These are phyloP conservation scores for Cryphonectria parasitica DNA, from an alignment of 2,329 filamentous ascomycete genomes.

Conservation along the genomic window DNA sequence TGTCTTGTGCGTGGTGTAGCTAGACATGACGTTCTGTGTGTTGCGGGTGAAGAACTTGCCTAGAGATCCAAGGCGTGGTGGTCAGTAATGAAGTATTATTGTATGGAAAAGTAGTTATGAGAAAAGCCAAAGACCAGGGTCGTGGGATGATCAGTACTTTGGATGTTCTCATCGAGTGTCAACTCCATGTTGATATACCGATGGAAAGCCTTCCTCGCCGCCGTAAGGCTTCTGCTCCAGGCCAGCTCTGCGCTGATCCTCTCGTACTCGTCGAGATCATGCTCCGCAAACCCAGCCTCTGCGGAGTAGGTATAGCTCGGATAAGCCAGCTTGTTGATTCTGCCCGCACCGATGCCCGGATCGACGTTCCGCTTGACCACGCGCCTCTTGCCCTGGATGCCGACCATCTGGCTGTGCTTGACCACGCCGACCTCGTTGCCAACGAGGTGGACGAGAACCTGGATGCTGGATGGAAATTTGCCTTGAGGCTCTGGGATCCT, in stretches of 20 bases:
- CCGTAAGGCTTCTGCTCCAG: conserved; percentile 66
- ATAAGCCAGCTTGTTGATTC: conserved; percentile 42
- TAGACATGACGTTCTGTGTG: conserved; percentile 64
- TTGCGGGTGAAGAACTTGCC: conserved; percentile 61
- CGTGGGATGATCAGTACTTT: conserved; percentile 44
- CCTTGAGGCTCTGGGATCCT: conserved; percentile 48
- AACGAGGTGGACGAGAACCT: conserved; percentile 46
- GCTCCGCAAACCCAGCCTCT: conserved; percentile 71
- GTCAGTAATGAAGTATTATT: conserved; percentile 33
- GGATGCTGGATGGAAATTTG: conserved; percentile 45
- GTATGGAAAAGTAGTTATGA: too few species aligned
- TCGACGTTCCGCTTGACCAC: conserved; percentile 41
- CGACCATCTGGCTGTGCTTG: conserved; percentile 48
- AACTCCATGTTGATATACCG: conserved; percentile 62
- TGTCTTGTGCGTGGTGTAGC: conserved; percentile 61
- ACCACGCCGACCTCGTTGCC: conserved; percentile 46
- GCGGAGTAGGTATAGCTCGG: conserved; percentile 49
- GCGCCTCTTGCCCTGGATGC: conserved; percentile 49
- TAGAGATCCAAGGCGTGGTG: conserved; percentile 29
- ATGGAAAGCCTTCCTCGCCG: conserved; percentile 65
- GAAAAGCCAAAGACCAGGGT: too few species aligned
- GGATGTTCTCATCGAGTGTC: conserved; percentile 68
- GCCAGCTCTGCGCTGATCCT: conserved; percentile 66
- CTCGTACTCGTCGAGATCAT: conserved; percentile 70
- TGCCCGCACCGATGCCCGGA: conserved; percentile 43